Base-by-base conservation (phyloP, 2,329 filamentous ascomycete species). In the Blastomyces percursus region DNA sequence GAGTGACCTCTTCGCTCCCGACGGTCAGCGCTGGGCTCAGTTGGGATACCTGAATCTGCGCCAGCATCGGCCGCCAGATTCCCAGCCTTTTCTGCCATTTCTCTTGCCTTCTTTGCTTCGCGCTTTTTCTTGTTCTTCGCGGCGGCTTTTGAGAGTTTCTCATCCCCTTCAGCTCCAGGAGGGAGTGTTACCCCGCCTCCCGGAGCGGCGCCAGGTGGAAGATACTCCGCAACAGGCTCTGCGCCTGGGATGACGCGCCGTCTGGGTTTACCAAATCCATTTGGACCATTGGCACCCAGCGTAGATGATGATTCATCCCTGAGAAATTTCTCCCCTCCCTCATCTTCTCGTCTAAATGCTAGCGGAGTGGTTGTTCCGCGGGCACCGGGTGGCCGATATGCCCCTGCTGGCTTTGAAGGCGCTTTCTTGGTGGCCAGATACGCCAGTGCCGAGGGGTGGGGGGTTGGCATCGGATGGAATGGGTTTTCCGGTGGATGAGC, bases 81-180 rank as follows among this genome's bases (percentile, higher is more conserved):
- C n/a, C 68, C 70, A 54, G 79, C 77, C 68, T 86, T 86, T 59
- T 84, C 85, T 21, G 90, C 89, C 6, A 81, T 83, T 56, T 94
- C 91, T 73, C 92, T 94, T 60, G 84, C 84, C 78, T 96, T 97
- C 82, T 95, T 96, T 68, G 90, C 90, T 68, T 90, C 87, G 55
- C 94, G 85, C 84, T 97, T 97, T 85, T 97, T 97, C 85, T 97
- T 97, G 79, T 96, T 96, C 83, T 96, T 96, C 69, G 90, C 80
- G 14, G 89, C 91, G 61, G 88, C 85, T 79, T 94, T 95, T 66
- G 89, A 92, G 65, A 94, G 75, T 68, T 83, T 86, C 68, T 90
- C 89, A 64, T 91, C 88, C 54, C 73, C 82, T 52, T 83, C 80
- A 64, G 82, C 84, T 16, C 88, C 85, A 5, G 83, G 82, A 32